Base-by-base conservation (phyloP, 495 filamentous ascomycete species). In the Aspergillus olivimuriae region DNA sequence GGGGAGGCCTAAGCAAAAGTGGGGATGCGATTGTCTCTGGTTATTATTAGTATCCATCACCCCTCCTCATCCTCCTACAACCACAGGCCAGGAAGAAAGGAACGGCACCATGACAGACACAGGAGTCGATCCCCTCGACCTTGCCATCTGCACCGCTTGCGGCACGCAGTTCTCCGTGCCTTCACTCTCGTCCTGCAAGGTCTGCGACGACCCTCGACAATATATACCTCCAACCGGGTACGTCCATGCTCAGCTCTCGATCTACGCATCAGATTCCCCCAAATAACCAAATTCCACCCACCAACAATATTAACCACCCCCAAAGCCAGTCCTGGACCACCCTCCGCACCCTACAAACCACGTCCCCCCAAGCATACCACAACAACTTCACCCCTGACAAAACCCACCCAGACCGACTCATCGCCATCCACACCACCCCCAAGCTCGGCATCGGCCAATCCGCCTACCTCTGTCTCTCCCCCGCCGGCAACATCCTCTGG, bases 131-230 rank as follows among this genome's bases (percentile, higher is more conserved):
- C 34, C 46, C n/a, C 41, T 59, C 4, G 65, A 80, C 43, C 72
- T 81, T 34, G 65, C 74, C 21, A 69, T 89, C 52, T 89, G 84
- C 60, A 65, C 62, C 5, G 73, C 84, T 4, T 89, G 84, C 56
- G 84, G 82, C 10, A 87, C 81, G 0, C 84, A 87, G 52, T 84
- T 77, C 60, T 74, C 80, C 17, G 65, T 63, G 5, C 31, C 70
- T 12, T 31, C 65, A 10, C 65, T 77, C 15, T 66, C 56, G 14
- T 70, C 62, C 4, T 90, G 86, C 67, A 75, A 78, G 39, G 86
- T 90, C 45, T 90, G 86, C 61, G 86, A 89, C 63, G 77, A 80
- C 46, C 76, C 84, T 1, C 74, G 86, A 4, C 86, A 89, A 63
- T 90, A 75, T 56, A 75, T 84, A 0, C 78, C 78, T 3, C 65